Evolutionary conservation across 2,329 filamentous ascomycete species (phyloP).

Genomic region (Neofusicoccum umdonicola): DNA sequence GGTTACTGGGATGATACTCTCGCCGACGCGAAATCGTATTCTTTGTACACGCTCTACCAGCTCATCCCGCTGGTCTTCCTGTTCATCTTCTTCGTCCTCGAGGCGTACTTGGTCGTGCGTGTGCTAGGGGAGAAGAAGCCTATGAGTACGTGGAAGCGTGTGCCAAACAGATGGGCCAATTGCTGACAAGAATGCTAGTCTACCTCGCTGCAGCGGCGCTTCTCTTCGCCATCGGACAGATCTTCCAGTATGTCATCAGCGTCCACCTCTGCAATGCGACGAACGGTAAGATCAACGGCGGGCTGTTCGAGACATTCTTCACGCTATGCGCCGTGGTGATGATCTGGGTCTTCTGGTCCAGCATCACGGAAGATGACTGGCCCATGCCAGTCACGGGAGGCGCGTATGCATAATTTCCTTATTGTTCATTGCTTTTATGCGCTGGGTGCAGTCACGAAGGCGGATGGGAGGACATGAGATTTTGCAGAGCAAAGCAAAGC

Average conservation of each 20-base stretch:
- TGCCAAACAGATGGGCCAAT: background rate
- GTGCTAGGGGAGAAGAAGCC: conserved; percentile 85
- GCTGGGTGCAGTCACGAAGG: background rate
- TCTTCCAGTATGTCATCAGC: conserved; percentile 96
- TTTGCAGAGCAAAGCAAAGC: conserved; percentile 14
- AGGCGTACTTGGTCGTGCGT: conserved; percentile 77
- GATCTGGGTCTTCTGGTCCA: conserved; percentile 97
- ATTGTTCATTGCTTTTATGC: conserved; percentile 9
- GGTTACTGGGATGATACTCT: conserved; percentile 63
- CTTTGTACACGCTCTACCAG: conserved; percentile 92
- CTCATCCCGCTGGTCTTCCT: conserved; percentile 85
- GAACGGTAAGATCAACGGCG: conserved; percentile 82
- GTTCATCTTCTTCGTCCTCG: conserved; percentile 80
- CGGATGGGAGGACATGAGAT: conserved; percentile 7
- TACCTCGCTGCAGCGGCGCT: conserved; percentile 73
- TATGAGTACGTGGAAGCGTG: conserved; percentile 63
- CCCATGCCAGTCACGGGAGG: conserved; percentile 54
- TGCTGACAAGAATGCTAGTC: conserved; percentile 44
- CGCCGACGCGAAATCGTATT: conserved; percentile 65
- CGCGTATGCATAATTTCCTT: conserved; percentile 39
- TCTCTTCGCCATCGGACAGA: conserved; percentile 85
- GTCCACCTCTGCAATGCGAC: conserved; percentile 84
- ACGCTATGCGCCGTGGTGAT: conserved; percentile 78
- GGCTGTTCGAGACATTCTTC: conserved; percentile 90
- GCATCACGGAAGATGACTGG: conserved; percentile 99